Conservation (phyloP, 2,329 filamentous ascomycete species). For the Chrysoporthe austroafricana region DNA sequence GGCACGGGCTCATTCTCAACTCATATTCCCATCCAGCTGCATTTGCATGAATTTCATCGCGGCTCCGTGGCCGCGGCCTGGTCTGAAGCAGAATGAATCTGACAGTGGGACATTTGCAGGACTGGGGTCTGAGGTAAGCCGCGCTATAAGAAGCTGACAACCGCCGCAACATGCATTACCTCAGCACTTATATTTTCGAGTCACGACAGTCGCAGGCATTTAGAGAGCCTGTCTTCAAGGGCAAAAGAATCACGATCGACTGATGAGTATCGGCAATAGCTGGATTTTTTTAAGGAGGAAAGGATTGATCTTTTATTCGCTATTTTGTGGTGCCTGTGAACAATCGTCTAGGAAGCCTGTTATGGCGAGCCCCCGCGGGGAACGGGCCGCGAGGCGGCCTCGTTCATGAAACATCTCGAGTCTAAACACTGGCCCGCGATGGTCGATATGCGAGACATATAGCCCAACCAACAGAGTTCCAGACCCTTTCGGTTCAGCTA, state of each 20-base stretch:
- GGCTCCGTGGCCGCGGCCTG: not conserved
- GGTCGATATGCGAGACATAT: not conserved
- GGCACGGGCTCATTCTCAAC: not conserved
- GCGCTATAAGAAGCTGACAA: conserved; percentile 1
- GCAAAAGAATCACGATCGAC: not conserved
- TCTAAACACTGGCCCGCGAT: not conserved
- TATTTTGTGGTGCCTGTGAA: not conserved
- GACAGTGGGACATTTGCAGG: not conserved
- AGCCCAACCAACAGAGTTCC: not conserved
- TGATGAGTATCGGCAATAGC: not conserved
- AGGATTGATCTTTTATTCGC: not conserved
- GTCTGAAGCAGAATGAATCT: not conserved
- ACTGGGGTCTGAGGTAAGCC: not conserved
- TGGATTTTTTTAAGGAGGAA: not conserved
- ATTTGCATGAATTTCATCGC: not conserved
- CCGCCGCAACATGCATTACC: not conserved
- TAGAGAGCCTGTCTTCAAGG: not conserved
- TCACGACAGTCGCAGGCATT: not conserved
- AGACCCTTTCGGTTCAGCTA: not conserved
- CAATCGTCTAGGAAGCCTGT: not conserved
- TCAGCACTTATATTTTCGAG: not conserved
- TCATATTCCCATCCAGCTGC: not conserved
- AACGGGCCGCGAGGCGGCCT: not conserved
- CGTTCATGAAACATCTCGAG: not conserved
- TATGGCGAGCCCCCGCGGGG: not conserved